Percentiles rank a stretch among this genome's conserved stretches.
phyloP scores from a whole-genome alignment of 139 green algal genomes.

The Coelastrella sp. region DNA sequence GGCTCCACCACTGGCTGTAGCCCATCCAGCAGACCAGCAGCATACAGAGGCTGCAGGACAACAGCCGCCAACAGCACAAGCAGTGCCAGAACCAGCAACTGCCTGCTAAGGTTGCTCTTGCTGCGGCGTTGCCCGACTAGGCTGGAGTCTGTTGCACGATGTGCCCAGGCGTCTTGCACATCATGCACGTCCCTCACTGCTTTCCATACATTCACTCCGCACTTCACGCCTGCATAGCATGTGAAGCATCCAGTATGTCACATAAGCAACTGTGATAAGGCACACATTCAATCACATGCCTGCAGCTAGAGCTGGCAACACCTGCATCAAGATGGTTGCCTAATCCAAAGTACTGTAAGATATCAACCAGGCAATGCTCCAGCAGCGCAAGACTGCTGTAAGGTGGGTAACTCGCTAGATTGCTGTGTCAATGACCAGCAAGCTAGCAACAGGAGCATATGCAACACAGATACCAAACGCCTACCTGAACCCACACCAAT shows the following conservation, averaged over 20 bases:
- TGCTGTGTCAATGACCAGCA: no score
- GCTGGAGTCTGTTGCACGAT: slow-evolving; percentile 36
- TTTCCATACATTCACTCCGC: slow-evolving; percentile 64
- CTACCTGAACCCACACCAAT: slow-evolving; percentile 64
- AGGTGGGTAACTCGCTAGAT: no score
- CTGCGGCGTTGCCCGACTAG: slow-evolving; percentile 9
- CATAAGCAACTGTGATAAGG: neutral
- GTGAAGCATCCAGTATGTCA: neutral
- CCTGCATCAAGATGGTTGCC: neutral
- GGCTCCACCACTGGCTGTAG: slow-evolving; percentile 10
- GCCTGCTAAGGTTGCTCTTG: neutral
- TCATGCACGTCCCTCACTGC: slow-evolving; percentile 54
- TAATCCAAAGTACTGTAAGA: no score
- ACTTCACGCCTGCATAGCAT: slow-evolving; percentile 60
- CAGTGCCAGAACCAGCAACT: neutral
- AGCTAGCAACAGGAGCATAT: no score
- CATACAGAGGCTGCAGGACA: neutral
- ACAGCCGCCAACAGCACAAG: slow-evolving; percentile 6
- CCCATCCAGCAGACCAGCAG: slow-evolving; percentile 7
- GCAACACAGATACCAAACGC: no score
- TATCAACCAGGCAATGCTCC: no score
- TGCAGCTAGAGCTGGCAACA: neutral
- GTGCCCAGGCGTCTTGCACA: slow-evolving; percentile 37
- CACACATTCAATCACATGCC: neutral
- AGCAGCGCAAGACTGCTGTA: no score